These are phyloP conservation scores for Umbelopsis sp. DNA, from an alignment of 371 early-diverging fungal genomes.

Conservation along the genomic window DNA sequence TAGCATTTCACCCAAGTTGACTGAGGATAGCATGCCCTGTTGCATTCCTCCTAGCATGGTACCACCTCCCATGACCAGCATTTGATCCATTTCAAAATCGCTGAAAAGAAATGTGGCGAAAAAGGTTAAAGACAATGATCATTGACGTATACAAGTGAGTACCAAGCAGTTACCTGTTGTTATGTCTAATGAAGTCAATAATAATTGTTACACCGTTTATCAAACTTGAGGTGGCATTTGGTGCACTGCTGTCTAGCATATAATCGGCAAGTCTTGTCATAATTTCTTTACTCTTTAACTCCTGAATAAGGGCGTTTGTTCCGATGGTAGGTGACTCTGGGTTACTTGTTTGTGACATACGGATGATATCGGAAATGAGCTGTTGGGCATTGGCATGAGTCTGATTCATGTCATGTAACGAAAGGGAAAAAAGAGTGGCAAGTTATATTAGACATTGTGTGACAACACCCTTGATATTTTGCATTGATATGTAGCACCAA, in stretches of 20 bases:
- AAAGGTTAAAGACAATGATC: neutral
- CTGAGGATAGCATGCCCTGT: constrained; percentile 27
- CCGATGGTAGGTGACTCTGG: constrained; percentile 71
- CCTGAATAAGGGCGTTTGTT: constrained; percentile 65
- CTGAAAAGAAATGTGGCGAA: constrained; percentile 9
- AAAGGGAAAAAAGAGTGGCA: no score
- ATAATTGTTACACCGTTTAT: constrained; percentile 90
- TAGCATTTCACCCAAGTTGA: constrained; percentile 79
- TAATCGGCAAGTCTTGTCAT: constrained; percentile 75
- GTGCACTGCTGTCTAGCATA: constrained; percentile 83
- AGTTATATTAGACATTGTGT: neutral
- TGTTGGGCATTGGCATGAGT: constrained; percentile 87
- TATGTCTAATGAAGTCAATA: constrained; percentile 93
- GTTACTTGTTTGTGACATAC: constrained; percentile 78
- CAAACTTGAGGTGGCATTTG: constrained; percentile 79
- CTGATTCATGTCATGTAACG: constrained; percentile 31
- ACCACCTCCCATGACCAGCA: constrained; percentile 24
- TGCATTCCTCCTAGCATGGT: constrained; percentile 24
- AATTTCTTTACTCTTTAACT: constrained; percentile 74
- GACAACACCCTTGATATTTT: no score
- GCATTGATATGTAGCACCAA: neutral
- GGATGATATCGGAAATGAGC: constrained; percentile 87
- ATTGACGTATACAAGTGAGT: neutral
- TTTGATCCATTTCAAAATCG: constrained; percentile 36
- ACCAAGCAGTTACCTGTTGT: constrained; percentile 58